phyloP scores from a whole-genome alignment of 2,329 filamentous ascomycete species.

The Pseudocercospora musae region DNA sequence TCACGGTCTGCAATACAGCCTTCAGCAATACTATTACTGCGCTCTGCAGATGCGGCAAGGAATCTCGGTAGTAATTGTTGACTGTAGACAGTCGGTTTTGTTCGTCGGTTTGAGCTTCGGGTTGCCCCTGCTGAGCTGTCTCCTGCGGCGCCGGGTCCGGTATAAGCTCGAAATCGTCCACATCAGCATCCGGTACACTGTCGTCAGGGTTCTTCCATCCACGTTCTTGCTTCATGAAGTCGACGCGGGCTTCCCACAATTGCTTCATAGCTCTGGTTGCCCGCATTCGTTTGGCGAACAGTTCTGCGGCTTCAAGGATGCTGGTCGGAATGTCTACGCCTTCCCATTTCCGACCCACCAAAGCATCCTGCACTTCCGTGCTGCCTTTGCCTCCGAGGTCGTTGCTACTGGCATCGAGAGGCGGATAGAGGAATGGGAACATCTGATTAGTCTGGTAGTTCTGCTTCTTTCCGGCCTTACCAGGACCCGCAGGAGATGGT shows the following conservation, averaged over 20 bases:
- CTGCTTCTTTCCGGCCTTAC: conserved; percentile 95
- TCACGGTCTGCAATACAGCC: conserved; percentile 81
- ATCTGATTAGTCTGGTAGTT: conserved; percentile 99
- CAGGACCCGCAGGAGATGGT: conserved; percentile 76
- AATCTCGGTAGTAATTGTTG: conserved; percentile 75
- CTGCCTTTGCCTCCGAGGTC: conserved; percentile 84
- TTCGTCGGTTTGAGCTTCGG: conserved; percentile 26
- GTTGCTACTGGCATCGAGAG: conserved; percentile 83
- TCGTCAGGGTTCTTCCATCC: conserved; percentile 68
- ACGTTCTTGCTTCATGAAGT: conserved; percentile 85
- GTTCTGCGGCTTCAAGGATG: conserved; percentile 87
- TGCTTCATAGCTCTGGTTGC: conserved; percentile 90
- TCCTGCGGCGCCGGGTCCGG: conserved; percentile 25
- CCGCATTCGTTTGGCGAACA: conserved; percentile 85
- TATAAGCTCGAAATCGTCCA: conserved; percentile 35
- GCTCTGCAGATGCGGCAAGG: conserved; percentile 84
- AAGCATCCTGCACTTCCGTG: conserved; percentile 71
- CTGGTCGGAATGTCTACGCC: conserved; percentile 92
- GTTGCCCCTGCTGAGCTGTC: conserved; percentile 32
- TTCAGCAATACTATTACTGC: conserved; percentile 90
- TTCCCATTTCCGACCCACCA: conserved; percentile 84
- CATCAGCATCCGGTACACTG: conserved; percentile 25
- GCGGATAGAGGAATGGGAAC: conserved; percentile 96
- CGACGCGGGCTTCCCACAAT: conserved; percentile 89
- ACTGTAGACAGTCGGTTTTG: conserved; percentile 50